A percentile compares a stretch with the other conserved stretches of the same genome.
phyloP scores from a whole-genome alignment of 2,329 filamentous ascomycete species.

The Anthostomella pinea region DNA sequence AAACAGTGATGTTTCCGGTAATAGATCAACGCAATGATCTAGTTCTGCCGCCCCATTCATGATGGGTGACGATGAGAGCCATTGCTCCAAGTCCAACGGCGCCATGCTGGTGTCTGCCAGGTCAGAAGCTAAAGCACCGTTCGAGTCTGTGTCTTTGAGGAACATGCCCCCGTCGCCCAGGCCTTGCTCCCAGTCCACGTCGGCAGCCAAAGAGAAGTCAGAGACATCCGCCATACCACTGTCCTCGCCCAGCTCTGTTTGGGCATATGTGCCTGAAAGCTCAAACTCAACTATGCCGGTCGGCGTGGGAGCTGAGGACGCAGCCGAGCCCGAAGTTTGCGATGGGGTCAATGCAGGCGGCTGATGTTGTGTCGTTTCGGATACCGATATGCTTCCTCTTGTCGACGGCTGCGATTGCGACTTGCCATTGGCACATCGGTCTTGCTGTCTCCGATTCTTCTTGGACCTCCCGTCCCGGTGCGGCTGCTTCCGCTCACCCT shows the following conservation, averaged over 20 bases:
- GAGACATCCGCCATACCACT: neutral
- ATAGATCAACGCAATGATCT: neutral
- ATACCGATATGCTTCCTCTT: too few relatives aligned
- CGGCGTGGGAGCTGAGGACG: too few relatives aligned
- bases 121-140: too few relatives aligned
- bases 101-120: neutral
- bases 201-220: neutral
- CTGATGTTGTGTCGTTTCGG: too few relatives aligned
- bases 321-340: too few relatives aligned
- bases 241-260: neutral
- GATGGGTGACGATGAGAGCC: neutral
- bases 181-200: neutral
- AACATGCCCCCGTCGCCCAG: neutral
- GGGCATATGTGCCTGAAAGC: neutral
- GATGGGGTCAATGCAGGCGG: too few relatives aligned
- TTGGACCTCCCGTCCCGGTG: too few relatives aligned
- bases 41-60: neutral
- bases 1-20: neutral
- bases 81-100: neutral
- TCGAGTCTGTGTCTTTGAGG: neutral
- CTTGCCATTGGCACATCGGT: too few relatives aligned
- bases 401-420: too few relatives aligned
- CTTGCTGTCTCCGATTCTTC: too few relatives aligned
- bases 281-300: too few relatives aligned
- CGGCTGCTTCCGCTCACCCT: too few relatives aligned